A percentile compares a stretch with the other conserved stretches of the same genome.
Evolutionary conservation across 106 monocot genomes (phyloP).

Genomic region (Cymbidium sinense): DNA sequence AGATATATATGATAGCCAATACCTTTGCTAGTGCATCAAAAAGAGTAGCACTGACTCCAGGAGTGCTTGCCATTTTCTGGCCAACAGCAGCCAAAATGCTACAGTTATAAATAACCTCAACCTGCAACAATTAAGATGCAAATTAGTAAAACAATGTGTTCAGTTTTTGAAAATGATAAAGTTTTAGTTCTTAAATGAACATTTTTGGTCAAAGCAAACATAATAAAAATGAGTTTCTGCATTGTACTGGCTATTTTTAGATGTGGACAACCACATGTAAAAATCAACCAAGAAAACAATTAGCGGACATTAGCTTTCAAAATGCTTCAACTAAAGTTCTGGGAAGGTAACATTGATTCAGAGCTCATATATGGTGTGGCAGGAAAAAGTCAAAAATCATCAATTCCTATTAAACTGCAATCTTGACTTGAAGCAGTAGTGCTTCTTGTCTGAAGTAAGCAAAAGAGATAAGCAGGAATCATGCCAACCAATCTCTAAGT

Average conservation of each 20-base stretch:
- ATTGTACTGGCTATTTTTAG: background rate
- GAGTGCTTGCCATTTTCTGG: conserved; percentile 97
- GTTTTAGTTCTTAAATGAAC: background rate
- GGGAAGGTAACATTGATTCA: background rate
- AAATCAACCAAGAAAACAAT: background rate
- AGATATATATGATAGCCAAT: background rate
- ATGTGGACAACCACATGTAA: background rate
- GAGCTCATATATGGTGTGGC: background rate
- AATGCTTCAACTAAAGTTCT: background rate
- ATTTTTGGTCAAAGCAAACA: background rate
- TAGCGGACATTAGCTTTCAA: background rate
- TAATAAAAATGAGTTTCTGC: background rate
- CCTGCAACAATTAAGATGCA: conserved; percentile 32
- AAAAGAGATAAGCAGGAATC: background rate
- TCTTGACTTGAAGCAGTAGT: background rate
- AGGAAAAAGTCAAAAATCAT: background rate
- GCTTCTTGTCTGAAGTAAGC: background rate
- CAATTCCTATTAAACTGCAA: background rate
- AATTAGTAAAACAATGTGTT: background rate
- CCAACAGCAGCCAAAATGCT: conserved; percentile 96
- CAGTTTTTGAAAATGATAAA: background rate
- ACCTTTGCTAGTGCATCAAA: conserved; percentile 99
- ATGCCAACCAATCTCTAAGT: background rate
- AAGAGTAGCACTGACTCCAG: conserved; percentile 98
- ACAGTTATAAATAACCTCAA: conserved; percentile 83